Percentiles rank a stretch among this genome's conserved stretches.
Evolutionary conservation across 805 yeast species (phyloP).

Genomic region (Candida nitratophila): DNA sequence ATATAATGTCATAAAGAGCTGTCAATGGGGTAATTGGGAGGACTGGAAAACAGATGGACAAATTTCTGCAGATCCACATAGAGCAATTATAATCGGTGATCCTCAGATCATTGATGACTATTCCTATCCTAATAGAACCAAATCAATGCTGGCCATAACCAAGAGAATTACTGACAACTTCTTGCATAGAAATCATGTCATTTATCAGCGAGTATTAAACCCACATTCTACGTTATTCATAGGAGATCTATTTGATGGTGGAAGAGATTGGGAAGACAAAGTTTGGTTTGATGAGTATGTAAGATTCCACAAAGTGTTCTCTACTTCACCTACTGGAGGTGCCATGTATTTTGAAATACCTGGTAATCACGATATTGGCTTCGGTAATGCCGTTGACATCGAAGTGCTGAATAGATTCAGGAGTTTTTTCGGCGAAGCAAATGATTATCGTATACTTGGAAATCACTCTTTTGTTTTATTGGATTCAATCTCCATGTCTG

Average conservation of each 20-base stretch:
- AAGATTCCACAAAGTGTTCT: slow-evolving; percentile 62
- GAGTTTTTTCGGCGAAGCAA: slow-evolving; percentile 67
- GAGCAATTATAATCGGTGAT: slow-evolving; percentile 61
- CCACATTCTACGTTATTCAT: slow-evolving; percentile 76
- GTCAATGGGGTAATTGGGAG: slow-evolving; percentile 68
- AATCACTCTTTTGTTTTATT: slow-evolving; percentile 71
- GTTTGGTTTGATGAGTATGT: slow-evolving; percentile 62
- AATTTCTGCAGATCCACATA: slow-evolving; percentile 2
- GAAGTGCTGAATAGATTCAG: slow-evolving; percentile 56
- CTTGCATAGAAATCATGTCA: slow-evolving; percentile 66
- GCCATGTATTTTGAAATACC: slow-evolving; percentile 42
- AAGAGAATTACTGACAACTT: slow-evolving; percentile 67
- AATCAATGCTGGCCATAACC: slow-evolving; percentile 45
- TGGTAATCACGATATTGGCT: slow-evolving; percentile 97
- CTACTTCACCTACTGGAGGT: slow-evolving; percentile 38
- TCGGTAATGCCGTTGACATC: slow-evolving; percentile 62
- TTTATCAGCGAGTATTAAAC: slow-evolving; percentile 46
- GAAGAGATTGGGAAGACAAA: slow-evolving; percentile 73
- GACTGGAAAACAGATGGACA: slow-evolving; percentile 31
- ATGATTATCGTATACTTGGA: slow-evolving; percentile 43
- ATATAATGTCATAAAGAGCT: slow-evolving; percentile 33
- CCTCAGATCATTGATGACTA: slow-evolving; percentile 89
- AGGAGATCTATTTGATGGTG: slow-evolving; percentile 95
- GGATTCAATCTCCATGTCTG: slow-evolving; percentile 80
- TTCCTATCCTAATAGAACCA: slow-evolving; percentile 72